phyloP scores from a whole-genome alignment of 2,329 filamentous ascomycete genomes.

The Talaromyces sp. region DNA sequence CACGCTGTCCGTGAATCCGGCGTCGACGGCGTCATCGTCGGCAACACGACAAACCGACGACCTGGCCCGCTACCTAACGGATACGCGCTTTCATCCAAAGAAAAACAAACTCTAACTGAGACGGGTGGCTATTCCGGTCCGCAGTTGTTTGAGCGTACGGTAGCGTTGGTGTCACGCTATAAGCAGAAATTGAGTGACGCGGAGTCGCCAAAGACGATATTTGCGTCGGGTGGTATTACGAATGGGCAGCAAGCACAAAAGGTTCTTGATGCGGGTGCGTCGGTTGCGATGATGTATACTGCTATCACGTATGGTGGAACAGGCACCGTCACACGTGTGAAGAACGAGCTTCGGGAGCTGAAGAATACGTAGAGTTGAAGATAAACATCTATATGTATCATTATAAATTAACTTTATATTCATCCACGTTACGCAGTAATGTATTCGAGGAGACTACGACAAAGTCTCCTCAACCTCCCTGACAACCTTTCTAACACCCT shows the following conservation, averaged over 20 bases:
- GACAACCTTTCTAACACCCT: conserved; percentile 68
- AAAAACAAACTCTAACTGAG: conserved; percentile 67
- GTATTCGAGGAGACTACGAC: neutral
- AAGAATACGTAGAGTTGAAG: conserved; percentile 25
- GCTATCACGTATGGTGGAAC: conserved; percentile 62
- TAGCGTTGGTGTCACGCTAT: conserved; percentile 76
- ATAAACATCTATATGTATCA: neutral
- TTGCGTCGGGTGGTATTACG: conserved; percentile 89
- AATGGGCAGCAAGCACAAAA: conserved; percentile 79
- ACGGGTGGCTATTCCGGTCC: conserved; percentile 89
- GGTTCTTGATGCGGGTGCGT: conserved; percentile 83
- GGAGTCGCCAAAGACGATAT: conserved; percentile 54
- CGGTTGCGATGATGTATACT: conserved; percentile 89
- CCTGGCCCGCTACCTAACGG: conserved; percentile 67
- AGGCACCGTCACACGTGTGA: conserved; percentile 57
- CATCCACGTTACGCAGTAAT: neutral
- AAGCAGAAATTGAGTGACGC: conserved; percentile 62
- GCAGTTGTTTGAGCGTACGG: conserved; percentile 76
- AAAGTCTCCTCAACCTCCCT: conserved; percentile 60
- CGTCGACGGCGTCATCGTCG: conserved; percentile 93
- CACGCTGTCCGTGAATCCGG: conserved; percentile 78
- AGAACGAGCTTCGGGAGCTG: conserved; percentile 46
- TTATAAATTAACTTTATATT: neutral
- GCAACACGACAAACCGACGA: conserved; percentile 89
- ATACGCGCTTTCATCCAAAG: conserved; percentile 61